These are phyloP conservation scores for Melocanna baccifera DNA, from an alignment of 176 grass and related monocot species.

Conservation along the genomic window DNA sequence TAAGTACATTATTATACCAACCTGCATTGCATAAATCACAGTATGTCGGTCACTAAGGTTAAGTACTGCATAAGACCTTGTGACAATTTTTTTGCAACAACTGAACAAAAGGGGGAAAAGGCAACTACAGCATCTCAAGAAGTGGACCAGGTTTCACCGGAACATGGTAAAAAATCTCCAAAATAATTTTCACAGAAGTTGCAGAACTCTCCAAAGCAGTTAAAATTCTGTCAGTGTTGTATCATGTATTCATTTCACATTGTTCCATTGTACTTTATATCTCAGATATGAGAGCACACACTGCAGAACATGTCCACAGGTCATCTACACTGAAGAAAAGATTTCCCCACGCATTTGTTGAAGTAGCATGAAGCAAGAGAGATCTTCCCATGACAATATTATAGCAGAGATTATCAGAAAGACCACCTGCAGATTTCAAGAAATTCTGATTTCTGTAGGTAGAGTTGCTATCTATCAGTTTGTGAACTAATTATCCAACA, in stretches of 20 bases:
- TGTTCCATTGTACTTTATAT: conserved; percentile 2
- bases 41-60: not conserved
- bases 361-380: conserved; percentile 6
- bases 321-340: conserved; percentile 2
- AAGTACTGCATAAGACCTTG: not conserved
- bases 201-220: not conserved
- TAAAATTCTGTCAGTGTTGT: not conserved
- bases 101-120: not conserved
- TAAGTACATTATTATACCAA: conserved; percentile 98
- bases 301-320: not conserved
- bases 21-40: conserved; percentile 44
- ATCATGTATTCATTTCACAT: not conserved
- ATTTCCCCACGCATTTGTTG: not conserved
- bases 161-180: not conserved
- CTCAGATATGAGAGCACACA: not conserved
- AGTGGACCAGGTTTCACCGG: not conserved
- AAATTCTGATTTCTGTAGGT: not conserved
- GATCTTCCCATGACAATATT: not conserved
- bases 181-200: not conserved
- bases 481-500: not conserved
- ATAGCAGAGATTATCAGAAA: conserved; percentile 8
- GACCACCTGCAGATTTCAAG: not conserved
- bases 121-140: not conserved
- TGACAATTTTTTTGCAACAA: not conserved
- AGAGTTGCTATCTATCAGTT: not conserved